Evolutionary conservation across 2,329 filamentous ascomycete genomes (phyloP).

Genomic region (Diplodia corticola): DNA sequence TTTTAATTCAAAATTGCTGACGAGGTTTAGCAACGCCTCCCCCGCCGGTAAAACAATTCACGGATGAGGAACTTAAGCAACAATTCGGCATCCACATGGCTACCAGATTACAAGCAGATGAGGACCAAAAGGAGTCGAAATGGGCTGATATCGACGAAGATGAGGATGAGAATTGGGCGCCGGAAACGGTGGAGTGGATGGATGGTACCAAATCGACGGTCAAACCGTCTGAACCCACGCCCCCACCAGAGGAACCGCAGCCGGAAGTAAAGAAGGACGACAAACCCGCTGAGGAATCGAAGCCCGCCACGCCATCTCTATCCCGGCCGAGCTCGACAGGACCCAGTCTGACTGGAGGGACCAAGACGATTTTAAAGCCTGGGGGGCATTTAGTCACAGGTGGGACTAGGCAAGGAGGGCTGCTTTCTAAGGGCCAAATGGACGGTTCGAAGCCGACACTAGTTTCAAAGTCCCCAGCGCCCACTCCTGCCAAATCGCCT

Average conservation of each 20-base stretch:
- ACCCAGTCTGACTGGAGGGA: constrained; percentile 30
- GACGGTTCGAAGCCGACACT: constrained; percentile 65
- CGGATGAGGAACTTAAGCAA: constrained; percentile 80
- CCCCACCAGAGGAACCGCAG: constrained; percentile 34
- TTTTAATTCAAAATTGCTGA: neutral
- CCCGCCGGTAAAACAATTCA: constrained; percentile 76
- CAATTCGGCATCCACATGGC: constrained; percentile 86
- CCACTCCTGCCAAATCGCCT: constrained; percentile 79
- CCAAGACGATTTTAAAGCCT: constrained; percentile 53
- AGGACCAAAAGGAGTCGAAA: constrained; percentile 71
- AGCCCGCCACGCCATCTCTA: constrained; percentile 26
- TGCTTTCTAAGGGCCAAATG: constrained; percentile 65
- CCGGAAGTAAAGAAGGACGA: constrained; percentile 27
- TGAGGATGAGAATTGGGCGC: constrained; percentile 77
- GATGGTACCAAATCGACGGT: constrained; percentile 82
- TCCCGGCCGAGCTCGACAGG: constrained; percentile 40
- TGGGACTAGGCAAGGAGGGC: constrained; percentile 53
- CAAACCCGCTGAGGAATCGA: constrained; percentile 43
- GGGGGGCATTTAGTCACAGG: constrained; percentile 40
- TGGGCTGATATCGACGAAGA: constrained; percentile 92
- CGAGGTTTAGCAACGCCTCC: constrained; percentile 56
- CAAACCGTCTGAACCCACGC: constrained; percentile 54
- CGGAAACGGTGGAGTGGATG: constrained; percentile 83
- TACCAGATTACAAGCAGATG: constrained; percentile 73
- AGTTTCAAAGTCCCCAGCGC: constrained; percentile 69